phyloP scores from a whole-genome alignment of 495 filamentous ascomycete genomes.

The Rostrohypoxylon terebratum region DNA sequence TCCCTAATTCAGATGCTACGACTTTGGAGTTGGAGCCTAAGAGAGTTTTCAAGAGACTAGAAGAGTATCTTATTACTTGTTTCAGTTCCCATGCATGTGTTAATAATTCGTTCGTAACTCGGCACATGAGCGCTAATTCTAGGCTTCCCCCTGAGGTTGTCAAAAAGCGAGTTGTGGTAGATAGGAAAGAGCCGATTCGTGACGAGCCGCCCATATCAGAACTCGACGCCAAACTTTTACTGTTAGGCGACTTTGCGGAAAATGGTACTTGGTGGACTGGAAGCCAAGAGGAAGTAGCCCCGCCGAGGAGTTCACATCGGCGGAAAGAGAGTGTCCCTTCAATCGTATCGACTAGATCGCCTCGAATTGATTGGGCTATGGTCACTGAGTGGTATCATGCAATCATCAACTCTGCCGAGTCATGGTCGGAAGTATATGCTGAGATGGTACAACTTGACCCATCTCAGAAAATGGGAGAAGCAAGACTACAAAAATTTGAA shows the following conservation, averaged over 20 bases:
- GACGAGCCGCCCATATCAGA: conserved; percentile 55
- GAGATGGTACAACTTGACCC: conserved; percentile 54
- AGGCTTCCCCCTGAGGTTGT: conserved; percentile 40
- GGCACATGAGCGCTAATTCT: conserved; percentile 53
- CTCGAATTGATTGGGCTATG: conserved; percentile 80
- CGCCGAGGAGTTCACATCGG: conserved; percentile 50
- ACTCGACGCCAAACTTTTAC: conserved; percentile 80
- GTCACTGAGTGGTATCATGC: conserved; percentile 79
- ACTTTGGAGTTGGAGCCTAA: conserved; percentile 48
- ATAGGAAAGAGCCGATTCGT: conserved; percentile 46
- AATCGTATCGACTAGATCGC: conserved; percentile 70
- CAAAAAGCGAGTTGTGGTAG: conserved; percentile 38
- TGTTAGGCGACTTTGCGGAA: conserved; percentile 83
- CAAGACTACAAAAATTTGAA: conserved; percentile 64
- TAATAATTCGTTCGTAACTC: conserved; percentile 75
- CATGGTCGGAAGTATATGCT: conserved; percentile 68
- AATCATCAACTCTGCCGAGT: conserved; percentile 68
- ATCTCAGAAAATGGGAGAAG: conserved; percentile 54
- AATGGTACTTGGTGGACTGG: conserved; percentile 89
- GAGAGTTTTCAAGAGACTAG: conserved; percentile 74
- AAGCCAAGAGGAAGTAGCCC: conserved; percentile 58
- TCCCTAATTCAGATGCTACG: conserved; percentile 29
- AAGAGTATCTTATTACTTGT: conserved; percentile 77
- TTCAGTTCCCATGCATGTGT: conserved; percentile 78
- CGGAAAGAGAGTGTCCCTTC: conserved; percentile 52